A percentile compares a stretch with the other conserved stretches of the same genome.
phyloP scores from a whole-genome alignment of 108 stramenopile genomes.

The Fistulifera pelliculosa region DNA sequence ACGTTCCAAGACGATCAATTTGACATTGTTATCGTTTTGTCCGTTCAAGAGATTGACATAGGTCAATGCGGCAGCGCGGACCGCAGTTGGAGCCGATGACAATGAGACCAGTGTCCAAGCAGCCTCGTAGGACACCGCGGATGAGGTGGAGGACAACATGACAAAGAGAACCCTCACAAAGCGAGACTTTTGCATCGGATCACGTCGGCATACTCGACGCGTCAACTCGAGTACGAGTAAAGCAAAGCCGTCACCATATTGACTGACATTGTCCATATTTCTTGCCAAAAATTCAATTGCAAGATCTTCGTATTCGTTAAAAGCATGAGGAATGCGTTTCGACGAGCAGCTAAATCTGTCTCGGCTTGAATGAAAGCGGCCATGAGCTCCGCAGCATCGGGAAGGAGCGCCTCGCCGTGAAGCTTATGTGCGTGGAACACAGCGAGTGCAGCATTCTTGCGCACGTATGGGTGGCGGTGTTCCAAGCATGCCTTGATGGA shows the following conservation, averaged over 20 bases:
- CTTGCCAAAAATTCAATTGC: constrained; percentile 95
- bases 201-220: constrained; percentile 90
- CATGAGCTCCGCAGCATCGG: constrained; percentile 96
- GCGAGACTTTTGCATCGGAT: constrained; percentile 95
- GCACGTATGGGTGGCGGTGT: constrained; percentile 96
- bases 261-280: constrained; percentile 87
- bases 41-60: constrained; percentile 94
- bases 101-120: constrained; percentile 97
- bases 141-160: constrained; percentile 83
- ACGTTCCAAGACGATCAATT: constrained; percentile 95
- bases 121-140: constrained; percentile 97
- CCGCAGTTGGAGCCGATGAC: constrained; percentile 95
- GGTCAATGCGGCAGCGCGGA: constrained; percentile 93
- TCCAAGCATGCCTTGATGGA: constrained; percentile 91
- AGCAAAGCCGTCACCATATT: constrained; percentile 94
- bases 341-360: constrained; percentile 86
- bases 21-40: constrained; percentile 98
- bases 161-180: constrained; percentile 94
- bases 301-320: constrained; percentile 91
- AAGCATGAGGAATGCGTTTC: constrained; percentile 99
- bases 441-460: constrained; percentile 94
- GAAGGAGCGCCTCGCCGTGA: constrained; percentile 85
- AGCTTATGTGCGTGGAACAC: constrained; percentile 90
- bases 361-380: constrained; percentile 78
- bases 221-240: constrained; percentile 95